Conservation (phyloP, 1,139 yeast species). For the Pichia sp. region DNA sequence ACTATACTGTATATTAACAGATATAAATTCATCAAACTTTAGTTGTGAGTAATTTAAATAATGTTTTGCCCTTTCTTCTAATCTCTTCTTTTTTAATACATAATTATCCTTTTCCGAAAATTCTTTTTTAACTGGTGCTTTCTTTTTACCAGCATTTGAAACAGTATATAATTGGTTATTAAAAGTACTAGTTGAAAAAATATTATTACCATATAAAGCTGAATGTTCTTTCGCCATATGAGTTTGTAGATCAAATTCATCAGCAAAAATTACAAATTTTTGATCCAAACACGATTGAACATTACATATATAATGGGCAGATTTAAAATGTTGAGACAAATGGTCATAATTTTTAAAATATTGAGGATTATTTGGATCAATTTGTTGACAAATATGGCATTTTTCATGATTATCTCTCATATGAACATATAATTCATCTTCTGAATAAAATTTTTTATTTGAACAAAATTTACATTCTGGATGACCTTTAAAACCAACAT, state of each 20-base stretch:
- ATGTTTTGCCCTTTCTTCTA: constrained; percentile 82
- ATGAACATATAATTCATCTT: constrained; percentile 79
- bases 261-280: constrained; percentile 85
- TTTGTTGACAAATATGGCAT: constrained; percentile 83
- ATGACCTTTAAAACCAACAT: constrained; percentile 77
- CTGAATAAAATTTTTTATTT: constrained; percentile 72
- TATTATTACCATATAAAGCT: constrained; percentile 41
- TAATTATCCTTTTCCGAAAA: neutral
- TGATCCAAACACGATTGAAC: constrained; percentile 82
- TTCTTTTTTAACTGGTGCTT: neutral
- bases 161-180: constrained; percentile 64
- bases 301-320: constrained; percentile 69
- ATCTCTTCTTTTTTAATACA: constrained; percentile 46
- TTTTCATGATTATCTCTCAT: constrained; percentile 80
- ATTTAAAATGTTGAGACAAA: constrained; percentile 66
- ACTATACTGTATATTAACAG: constrained; percentile 42
- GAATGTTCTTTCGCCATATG: constrained; percentile 87
- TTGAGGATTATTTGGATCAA: constrained; percentile 58
- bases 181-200: constrained; percentile 36
- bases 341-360: constrained; percentile 73
- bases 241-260: constrained; percentile 79
- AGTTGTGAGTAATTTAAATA: constrained; percentile 52
- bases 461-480: constrained; percentile 83
- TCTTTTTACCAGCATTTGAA: constrained; percentile 9
- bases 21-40: constrained; percentile 43